These are phyloP conservation scores for Penicillium turbatum DNA, from an alignment of 495 filamentous ascomycete species.

Conservation along the genomic window DNA sequence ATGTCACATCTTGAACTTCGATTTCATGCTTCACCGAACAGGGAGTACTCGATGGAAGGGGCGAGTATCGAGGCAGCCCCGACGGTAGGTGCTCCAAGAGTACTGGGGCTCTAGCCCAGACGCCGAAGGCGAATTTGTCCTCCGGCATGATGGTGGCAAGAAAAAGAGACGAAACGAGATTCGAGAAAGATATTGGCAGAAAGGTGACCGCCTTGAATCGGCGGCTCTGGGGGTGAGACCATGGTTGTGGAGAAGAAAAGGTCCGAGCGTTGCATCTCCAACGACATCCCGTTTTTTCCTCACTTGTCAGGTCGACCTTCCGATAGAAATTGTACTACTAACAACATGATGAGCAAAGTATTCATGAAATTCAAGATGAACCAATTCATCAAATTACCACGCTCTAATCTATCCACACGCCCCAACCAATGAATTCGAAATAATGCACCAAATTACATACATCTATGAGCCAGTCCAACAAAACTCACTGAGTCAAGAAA, in stretches of 20 bases:
- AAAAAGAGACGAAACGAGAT: neutral
- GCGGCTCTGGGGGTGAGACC: neutral
- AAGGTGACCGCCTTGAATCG: neutral
- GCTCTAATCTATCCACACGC: neutral
- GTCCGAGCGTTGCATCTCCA: neutral
- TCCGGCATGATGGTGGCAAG: neutral
- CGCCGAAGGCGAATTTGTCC: neutral
- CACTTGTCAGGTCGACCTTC: neutral
- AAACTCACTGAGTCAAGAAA: constrained; percentile 53
- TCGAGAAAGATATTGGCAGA: neutral
- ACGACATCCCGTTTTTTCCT: neutral
- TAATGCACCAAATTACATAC: neutral
- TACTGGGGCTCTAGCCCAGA: neutral
- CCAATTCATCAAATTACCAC: neutral
- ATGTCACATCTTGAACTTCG: neutral
- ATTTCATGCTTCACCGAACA: neutral
- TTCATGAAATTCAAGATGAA: neutral
- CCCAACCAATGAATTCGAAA: neutral
- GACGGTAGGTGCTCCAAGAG: neutral
- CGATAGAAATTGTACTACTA: neutral
- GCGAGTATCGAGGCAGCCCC: neutral
- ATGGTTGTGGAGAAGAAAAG: neutral
- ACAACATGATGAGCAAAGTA: neutral
- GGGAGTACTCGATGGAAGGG: neutral
- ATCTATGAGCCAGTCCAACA: neutral